Evolutionary conservation across 169 alveolate genomes (phyloP).

Genomic region (Amoebophrya sp.): DNA sequence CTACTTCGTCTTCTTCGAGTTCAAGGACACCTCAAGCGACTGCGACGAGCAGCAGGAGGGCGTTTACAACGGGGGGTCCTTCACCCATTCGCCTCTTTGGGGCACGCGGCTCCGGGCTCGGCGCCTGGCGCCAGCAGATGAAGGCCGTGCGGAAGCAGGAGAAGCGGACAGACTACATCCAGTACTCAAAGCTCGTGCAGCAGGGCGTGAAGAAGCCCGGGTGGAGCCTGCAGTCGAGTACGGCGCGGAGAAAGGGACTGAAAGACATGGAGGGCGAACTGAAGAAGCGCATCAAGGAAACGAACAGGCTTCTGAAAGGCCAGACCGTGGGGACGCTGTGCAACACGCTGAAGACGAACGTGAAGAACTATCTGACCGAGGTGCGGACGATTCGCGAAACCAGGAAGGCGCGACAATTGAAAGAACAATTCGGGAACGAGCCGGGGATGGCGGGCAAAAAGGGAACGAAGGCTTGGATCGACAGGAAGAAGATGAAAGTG

Average conservation of each 20-base stretch:
- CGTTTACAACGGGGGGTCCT: no score
- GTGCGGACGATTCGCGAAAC: neutral
- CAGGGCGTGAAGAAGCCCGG: neutral
- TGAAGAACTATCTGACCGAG: neutral
- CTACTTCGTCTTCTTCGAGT: no score
- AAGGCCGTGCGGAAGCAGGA: no score
- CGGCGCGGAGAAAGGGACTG: neutral
- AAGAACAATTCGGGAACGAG: neutral
- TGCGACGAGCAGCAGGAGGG: no score
- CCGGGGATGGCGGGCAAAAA: neutral
- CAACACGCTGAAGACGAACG: neutral
- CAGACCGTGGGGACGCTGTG: neutral
- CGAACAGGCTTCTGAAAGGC: neutral
- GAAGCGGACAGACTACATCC: neutral
- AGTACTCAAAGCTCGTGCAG: neutral
- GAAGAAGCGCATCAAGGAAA: neutral
- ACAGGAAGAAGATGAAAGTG: neutral
- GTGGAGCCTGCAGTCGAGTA: neutral
- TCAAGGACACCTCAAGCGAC: no score
- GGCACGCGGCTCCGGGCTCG: no score
- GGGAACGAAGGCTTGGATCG: neutral
- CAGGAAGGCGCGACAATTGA: neutral
- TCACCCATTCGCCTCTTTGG: no score
- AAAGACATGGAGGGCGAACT: neutral
- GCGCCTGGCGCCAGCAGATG: no score